phyloP scores from a whole-genome alignment of 495 filamentous ascomycete genomes.

The Aspergillus carlsbadensis region DNA sequence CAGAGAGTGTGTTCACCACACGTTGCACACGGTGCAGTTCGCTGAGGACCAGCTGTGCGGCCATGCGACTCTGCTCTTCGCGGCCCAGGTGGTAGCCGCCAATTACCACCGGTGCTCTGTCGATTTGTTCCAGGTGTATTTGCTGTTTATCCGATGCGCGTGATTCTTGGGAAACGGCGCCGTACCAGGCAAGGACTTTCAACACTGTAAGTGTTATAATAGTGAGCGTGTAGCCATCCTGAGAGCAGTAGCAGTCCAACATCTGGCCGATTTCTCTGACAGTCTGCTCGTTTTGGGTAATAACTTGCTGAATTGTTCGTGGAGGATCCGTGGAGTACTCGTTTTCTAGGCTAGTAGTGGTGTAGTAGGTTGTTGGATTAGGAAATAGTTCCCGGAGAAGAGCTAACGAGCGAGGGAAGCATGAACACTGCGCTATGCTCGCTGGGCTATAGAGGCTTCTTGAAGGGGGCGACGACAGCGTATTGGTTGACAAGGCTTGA shows the following conservation, averaged over 20 bases:
- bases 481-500: not conserved
- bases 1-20: constrained; percentile 27
- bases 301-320: constrained; percentile 23
- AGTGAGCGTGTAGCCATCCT: constrained; percentile 26
- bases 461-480: not conserved
- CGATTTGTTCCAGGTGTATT: not conserved
- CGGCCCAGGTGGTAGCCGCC: constrained; percentile 24
- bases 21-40: constrained; percentile 41
- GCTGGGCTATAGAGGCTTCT: not conserved
- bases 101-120: constrained; percentile 3
- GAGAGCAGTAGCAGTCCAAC: constrained; percentile 22
- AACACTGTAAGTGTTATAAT: constrained; percentile 27
- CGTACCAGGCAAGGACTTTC: constrained; percentile 31
- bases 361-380: not conserved
- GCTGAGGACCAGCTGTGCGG: constrained; percentile 37
- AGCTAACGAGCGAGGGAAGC: not conserved
- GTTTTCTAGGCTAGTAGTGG: not conserved
- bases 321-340: not conserved
- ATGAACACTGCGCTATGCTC: not conserved
- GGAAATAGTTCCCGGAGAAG: constrained; percentile 3
- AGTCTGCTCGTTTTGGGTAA: constrained; percentile 23
- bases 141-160: not conserved
- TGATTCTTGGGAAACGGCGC: constrained; percentile 16
- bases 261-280: constrained; percentile 24
- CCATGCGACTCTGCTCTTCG: constrained; percentile 25